Evolutionary conservation across 306 rosid genomes (phyloP).

Genomic region (Corylus heterophylla): DNA sequence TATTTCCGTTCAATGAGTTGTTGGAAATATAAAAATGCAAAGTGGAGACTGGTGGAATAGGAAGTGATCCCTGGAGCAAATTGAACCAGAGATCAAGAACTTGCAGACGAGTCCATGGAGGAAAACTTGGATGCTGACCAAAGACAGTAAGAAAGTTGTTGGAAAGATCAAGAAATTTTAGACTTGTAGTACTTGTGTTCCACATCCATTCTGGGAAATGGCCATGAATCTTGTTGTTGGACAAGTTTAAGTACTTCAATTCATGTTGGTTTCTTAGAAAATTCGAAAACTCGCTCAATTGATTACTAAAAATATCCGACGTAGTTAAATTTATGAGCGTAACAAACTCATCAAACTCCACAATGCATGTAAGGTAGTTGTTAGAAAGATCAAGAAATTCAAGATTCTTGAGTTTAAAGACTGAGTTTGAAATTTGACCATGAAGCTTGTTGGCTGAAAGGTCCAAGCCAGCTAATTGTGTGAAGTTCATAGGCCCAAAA

Average conservation of each 20-base stretch:
- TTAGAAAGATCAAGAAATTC: no score
- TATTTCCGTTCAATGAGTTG: background rate
- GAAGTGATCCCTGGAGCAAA: background rate
- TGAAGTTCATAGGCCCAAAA: no score
- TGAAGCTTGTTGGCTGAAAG: no score
- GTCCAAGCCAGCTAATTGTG: no score
- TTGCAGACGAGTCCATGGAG: background rate
- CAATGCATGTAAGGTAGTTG: no score
- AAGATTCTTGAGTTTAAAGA: no score
- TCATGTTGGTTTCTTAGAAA: background rate
- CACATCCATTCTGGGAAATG: background rate
- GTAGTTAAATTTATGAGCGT: no score
- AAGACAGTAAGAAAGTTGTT: background rate
- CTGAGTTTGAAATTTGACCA: no score
- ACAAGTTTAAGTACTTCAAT: background rate
- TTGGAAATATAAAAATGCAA: background rate
- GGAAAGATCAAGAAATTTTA: background rate
- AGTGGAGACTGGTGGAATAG: background rate
- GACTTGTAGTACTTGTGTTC: background rate
- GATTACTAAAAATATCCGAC: no score
- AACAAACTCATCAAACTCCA: no score
- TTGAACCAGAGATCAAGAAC: background rate
- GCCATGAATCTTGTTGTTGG: background rate
- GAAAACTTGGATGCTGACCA: background rate
- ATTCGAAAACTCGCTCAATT: background rate